Base-by-base conservation (phyloP, 768 basidiomycete species). In the Hericium alpestre region DNA sequence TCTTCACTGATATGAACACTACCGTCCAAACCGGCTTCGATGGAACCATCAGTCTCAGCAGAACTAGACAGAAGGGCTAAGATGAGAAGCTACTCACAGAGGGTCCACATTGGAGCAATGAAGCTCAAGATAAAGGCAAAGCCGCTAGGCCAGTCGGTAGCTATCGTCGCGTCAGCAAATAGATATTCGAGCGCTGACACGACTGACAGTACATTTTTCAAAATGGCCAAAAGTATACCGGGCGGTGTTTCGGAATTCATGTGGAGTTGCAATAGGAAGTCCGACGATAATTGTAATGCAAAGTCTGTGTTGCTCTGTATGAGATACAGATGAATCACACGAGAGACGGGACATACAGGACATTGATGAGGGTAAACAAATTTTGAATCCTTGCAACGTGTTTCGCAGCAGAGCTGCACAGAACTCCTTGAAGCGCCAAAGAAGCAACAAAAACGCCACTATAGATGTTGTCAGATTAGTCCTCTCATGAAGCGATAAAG, bases 181-280 rank as follows among this genome's bases (percentile, higher is more conserved):
- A 49, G 1, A 50, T 0, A 4, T 41, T 12, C n/a, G 23, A 39
- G 4, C 12, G 27, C 23, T 3, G 38, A n/a, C 37, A 40, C 40
- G 52, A 38, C 37, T 12, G n/a, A 76, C 58, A 6, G 68, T 53
- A 83, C 84, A 62, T 59, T 86, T 86, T 38, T 75, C 70, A 58
- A 84, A 87, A 56, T 83, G 74, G n/a, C 80, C 78, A 6, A 89
- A 71, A 1, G 83, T 86, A 58, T 78, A 86, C 37, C 73, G 72
- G 1, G 84, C 80, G 1, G 69, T 76, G 65, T 88, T 90, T 60
- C 69, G 78, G 54, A 80, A 74, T 53, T 80, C 77, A 32, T 69
- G 70, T 1, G 84, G 83, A 5, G 85, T 83, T 4, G 82, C 78
- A 25, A 73, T 77, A 1, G 86, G 87, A 2, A 90, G 74, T 11